Base-by-base conservation (phyloP, 805 yeast genomes). In the Kluyveromyces aestuarii region DNA sequence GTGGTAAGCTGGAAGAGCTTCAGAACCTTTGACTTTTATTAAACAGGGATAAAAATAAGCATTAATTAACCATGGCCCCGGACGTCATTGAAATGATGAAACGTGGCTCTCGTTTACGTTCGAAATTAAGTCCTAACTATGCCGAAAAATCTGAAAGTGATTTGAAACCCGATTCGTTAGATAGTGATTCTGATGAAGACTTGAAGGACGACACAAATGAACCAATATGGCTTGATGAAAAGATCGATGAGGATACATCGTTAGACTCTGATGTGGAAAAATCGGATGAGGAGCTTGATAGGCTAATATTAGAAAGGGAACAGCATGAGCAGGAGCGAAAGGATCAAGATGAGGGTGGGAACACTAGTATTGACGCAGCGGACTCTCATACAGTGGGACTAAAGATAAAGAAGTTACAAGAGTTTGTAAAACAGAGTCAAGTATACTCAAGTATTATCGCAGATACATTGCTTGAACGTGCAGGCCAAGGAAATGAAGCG, bases 401-500 rank as follows among this genome's bases (percentile, higher is more conserved):
- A 41, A 87, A 87, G 58, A 68, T 88, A 41, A 75, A 76, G 47
- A 75, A 87, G 48, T 69, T 91, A 47, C 77, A 86, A 50, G 81
- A 79, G 37, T 72, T 91, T 53, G 88, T 91, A n/a, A 84, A 85
- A 57, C 83, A 87, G 60, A 87, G 96, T 16, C 90, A 88, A 61
- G 78, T 90, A 1, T 91, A 87, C 66, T 84, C 97, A 1, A 79
- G 82, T 52, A 87, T 91, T 54, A 86, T 91, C 40, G 81, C 95
- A 2, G 90, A 88, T 46, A 82, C 90, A 10, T 73, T 91, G 41
- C 59, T 83, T 8, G 59, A 60, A 38, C 55, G 66, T 42, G 55
- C 62, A 40, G 78, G 78, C 52, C 70, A 74, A 42, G 27, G 16
- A 17, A 60, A 75, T n/a, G 56, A 74, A 48, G 56, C 60, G 7